Base-by-base conservation (phyloP, 768 basidiomycete species). In the Leccinum rimulosum region DNA sequence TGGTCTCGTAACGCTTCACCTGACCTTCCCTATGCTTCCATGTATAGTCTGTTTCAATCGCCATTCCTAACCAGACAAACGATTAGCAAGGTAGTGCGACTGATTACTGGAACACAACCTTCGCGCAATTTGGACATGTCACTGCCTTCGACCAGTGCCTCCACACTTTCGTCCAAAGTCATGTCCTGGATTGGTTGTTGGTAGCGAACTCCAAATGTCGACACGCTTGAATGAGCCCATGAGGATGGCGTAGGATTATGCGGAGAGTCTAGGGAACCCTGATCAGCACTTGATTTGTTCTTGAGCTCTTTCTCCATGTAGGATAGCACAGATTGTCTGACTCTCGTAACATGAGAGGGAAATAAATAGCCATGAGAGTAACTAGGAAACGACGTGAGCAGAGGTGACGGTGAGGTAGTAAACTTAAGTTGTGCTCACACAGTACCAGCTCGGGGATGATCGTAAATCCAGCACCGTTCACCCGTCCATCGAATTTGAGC, bases 401-500 rank as follows among this genome's bases (percentile, higher is more conserved):
- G 6, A 47, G 55, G 56, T 50, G 64, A 51, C 25, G 25, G 38
- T 33, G 35, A 60, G 25, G 36, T 19, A 0, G 38, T 30, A 19
- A 28, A 43, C 56, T 55, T 36, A 35, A 36, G 50, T 30, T 54
- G 27, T 30, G 80, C 91, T 68, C 78, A 95, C 86, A 96, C 95
- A 19, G 95, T 97, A 51, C 91, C 89, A 15, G 91, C 86, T 52
- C 93, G 88, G 2, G 96, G 96, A 74, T 98, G 96, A 70, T 99
- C 95, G 74, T 99, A 98, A 64, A 99, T 93, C 92, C 93, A 96
- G 74, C 96, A 98, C 28, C 88, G 84, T 69, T 99, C 95, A 64
- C 90, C 88, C 33, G 82, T 81, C 95, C 96, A 98, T 48, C 93
- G 84, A 43, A 99, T 84, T 64, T 89, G 82, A 30, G 81, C 75